These are phyloP conservation scores for Diutina sp. DNA, from an alignment of 1,139 yeast genomes.

Conservation along the genomic window DNA sequence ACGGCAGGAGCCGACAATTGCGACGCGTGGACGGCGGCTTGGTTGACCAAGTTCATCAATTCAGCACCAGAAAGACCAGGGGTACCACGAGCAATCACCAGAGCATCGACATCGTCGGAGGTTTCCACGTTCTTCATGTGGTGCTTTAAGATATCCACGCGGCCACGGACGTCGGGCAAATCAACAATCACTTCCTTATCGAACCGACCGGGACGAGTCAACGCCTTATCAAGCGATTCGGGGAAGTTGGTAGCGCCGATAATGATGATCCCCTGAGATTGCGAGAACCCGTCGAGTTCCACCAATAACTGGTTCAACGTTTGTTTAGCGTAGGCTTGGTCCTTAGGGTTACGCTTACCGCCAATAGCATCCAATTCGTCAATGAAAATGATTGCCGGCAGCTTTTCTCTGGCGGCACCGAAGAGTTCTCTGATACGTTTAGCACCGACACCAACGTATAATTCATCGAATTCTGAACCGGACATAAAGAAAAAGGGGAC, in stretches of 20 bases:
- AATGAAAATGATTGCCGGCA: conserved; percentile 94
- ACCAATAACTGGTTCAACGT: conserved; percentile 91
- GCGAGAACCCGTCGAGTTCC: conserved; percentile 93
- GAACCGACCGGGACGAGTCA: conserved; percentile 96
- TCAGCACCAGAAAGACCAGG: conserved; percentile 98
- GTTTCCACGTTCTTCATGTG: conserved; percentile 88
- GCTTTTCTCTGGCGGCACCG: conserved; percentile 83
- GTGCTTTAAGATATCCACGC: conserved; percentile 82
- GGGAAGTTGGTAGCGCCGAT: conserved; percentile 99
- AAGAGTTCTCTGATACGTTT: conserved; percentile 92
- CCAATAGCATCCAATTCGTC: conserved; percentile 98
- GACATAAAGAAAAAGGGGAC: conserved; percentile 98
- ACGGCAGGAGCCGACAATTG: conserved; percentile 86
- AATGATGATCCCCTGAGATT: conserved; percentile 83
- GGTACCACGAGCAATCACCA: conserved; percentile 88
- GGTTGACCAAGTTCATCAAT: conserved; percentile 86
- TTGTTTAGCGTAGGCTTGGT: conserved; percentile 96
- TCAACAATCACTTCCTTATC: conserved; percentile 94
- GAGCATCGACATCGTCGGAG: conserved; percentile 74
- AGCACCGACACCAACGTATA: conserved; percentile 98
- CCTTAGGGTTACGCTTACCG: conserved; percentile 93
- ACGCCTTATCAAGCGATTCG: conserved; percentile 88
- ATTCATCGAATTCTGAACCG: conserved; percentile 95
- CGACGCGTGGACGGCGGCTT: conserved; percentile 95
- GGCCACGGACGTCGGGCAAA: conserved; percentile 94